These are phyloP conservation scores for Cladochytrium replicatum DNA, from an alignment of 192 early-diverging fungal species.

Conservation along the genomic window DNA sequence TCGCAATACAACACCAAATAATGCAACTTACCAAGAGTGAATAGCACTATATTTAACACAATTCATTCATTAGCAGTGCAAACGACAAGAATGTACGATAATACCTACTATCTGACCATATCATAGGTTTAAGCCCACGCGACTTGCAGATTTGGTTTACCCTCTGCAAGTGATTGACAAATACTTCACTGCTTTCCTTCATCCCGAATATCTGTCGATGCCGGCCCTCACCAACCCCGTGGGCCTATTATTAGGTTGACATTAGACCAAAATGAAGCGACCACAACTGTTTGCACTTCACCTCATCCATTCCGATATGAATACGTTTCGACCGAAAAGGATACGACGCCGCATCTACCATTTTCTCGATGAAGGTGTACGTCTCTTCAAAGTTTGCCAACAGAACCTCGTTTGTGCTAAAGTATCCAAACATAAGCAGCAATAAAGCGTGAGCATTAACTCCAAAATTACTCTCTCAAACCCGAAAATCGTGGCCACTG, in stretches of 20 bases:
- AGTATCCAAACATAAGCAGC: not conserved
- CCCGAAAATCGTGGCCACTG: slow-evolving; percentile 77
- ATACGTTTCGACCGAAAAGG: slow-evolving; percentile 70
- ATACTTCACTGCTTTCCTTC: slow-evolving; percentile 62
- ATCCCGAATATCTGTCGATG: slow-evolving; percentile 65
- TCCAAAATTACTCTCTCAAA: slow-evolving; percentile 64
- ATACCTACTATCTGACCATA: slow-evolving; percentile 78
- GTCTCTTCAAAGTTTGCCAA: slow-evolving; percentile 62
- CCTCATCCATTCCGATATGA: slow-evolving; percentile 85
- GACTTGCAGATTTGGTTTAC: slow-evolving; percentile 60
- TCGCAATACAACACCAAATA: not conserved
- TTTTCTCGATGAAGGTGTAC: slow-evolving; percentile 65
- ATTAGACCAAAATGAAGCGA: not conserved
- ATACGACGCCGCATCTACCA: slow-evolving; percentile 52
- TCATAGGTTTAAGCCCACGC: slow-evolving; percentile 58
- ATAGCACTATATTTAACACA: slow-evolving; percentile 16
- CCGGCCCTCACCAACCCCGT: slow-evolving; percentile 76
- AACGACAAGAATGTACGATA: not conserved
- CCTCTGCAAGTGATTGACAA: slow-evolving; percentile 62
- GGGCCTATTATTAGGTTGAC: too few species aligned
- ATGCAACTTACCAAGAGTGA: slow-evolving; percentile 19
- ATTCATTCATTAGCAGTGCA: not conserved
- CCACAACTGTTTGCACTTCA: not conserved
- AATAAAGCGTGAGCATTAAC: not conserved
- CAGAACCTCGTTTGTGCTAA: slow-evolving; percentile 64